Conservation (phyloP, 176 grass and related monocot species). For the Lolium rigidum region DNA sequence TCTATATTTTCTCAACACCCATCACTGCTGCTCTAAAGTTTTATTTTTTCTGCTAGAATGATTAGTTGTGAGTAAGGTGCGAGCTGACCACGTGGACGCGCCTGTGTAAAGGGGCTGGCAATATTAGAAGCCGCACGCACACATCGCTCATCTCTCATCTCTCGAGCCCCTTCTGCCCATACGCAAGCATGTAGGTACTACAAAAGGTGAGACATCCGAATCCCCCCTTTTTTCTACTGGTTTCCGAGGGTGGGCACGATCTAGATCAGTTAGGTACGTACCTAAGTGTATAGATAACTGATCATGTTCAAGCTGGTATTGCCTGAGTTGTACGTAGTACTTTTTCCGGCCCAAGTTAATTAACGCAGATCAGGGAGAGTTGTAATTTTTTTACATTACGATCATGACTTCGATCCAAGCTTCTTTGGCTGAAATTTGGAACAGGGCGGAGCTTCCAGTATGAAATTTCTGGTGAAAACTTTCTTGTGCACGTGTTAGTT, state of each 20-base stretch:
- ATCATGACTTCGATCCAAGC: too few species aligned
- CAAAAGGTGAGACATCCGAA: conserved; percentile 9
- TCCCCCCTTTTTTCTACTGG: not conserved
- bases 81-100: conserved; percentile 48
- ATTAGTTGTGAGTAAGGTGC: not conserved
- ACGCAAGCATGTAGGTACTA: not conserved
- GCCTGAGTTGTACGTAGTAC: not conserved
- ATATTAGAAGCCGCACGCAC: conserved; percentile 6
- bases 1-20: not conserved
- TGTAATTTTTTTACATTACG: too few species aligned
- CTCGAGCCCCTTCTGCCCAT: not conserved
- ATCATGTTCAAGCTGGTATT: not conserved
- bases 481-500: too few species aligned
- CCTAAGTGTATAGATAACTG: not conserved
- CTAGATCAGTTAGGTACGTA: conserved; percentile 45
- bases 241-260: conserved; percentile 27
- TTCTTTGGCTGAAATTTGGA: too few species aligned
- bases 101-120: conserved; percentile 22
- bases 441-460: too few species aligned
- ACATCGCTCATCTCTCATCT: too few species aligned
- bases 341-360: too few species aligned
- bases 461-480: too few species aligned
- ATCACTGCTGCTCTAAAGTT: conserved; percentile 32
- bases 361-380: too few species aligned
- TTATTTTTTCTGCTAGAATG: conserved; percentile 33